phyloP scores from a whole-genome alignment of 2,329 filamentous ascomycete species.

The Phialemoniopsis sp. region DNA sequence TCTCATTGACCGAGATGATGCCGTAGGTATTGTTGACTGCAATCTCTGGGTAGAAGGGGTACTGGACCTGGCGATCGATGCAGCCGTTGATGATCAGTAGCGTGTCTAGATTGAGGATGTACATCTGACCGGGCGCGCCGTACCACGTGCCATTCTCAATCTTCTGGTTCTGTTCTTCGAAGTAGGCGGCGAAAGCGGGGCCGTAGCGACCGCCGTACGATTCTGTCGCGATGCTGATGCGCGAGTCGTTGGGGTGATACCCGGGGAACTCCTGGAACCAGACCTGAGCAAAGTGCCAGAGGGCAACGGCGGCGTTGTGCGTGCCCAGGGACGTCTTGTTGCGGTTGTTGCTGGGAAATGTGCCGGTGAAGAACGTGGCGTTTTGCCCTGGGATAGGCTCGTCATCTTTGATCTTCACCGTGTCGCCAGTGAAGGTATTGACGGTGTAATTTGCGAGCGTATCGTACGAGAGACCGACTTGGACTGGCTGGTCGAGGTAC shows the following conservation, averaged over 20 bases:
- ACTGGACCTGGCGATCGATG: constrained; percentile 40
- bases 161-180: constrained; percentile 50
- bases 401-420: too few species aligned
- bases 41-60: constrained; percentile 36
- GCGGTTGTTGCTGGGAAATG: constrained; percentile 9
- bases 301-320: constrained; percentile 7
- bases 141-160: constrained; percentile 37
- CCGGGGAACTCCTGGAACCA: constrained; percentile 37
- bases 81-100: constrained; percentile 55
- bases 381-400: constrained; percentile 6
- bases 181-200: constrained; percentile 50
- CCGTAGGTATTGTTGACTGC: constrained; percentile 37
- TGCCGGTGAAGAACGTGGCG: constrained; percentile 7
- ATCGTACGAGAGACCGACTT: constrained; percentile 22
- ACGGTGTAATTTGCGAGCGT: constrained; percentile 16
- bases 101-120: constrained; percentile 43
- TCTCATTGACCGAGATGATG: constrained; percentile 8
- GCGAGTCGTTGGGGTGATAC: constrained; percentile 38
- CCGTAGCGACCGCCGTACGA: constrained; percentile 58
- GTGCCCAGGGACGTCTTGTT: constrained; percentile 8
- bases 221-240: constrained; percentile 49
- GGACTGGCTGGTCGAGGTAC: constrained; percentile 57
- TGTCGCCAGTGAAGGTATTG: constrained; percentile 8
- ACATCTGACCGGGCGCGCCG: constrained; percentile 17
- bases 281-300: constrained; percentile 15